Conservation (phyloP, 2,329 filamentous ascomycete genomes). For the Talaromyces pinophilus region DNA sequence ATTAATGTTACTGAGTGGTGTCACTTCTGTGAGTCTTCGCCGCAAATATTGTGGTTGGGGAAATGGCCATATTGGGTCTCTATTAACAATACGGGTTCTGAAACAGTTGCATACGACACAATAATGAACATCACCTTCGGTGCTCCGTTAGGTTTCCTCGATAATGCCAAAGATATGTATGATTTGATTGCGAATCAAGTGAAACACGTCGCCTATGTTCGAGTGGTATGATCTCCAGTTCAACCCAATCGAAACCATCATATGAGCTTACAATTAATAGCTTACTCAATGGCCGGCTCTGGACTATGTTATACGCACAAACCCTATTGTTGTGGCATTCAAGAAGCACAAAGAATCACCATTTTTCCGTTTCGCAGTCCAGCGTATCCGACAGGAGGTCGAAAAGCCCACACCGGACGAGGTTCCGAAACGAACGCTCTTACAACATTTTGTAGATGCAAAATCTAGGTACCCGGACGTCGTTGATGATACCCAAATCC, state of each 20-base stretch:
- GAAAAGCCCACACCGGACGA: constrained; percentile 14
- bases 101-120: constrained; percentile 17
- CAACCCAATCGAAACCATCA: background rate
- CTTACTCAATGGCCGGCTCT: constrained; percentile 17
- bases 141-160: constrained; percentile 12
- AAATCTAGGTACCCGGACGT: constrained; percentile 13
- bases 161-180: constrained; percentile 19
- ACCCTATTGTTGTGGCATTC: constrained; percentile 8
- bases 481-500: constrained; percentile 19
- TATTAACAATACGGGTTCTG: background rate
- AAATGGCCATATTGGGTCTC: background rate
- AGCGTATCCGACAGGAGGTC: constrained; percentile 12
- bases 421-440: constrained; percentile 11
- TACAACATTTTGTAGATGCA: constrained; percentile 19
- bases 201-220: constrained; percentile 18
- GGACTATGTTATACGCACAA: constrained; percentile 17
- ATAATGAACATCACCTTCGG: constrained; percentile 20
- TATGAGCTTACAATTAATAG: background rate
- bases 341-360: constrained; percentile 18
- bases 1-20: constrained; percentile 18
- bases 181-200: constrained; percentile 17
- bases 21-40: constrained; percentile 16
- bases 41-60: no score
- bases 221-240: constrained; percentile 9
- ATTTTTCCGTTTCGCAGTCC: constrained; percentile 18